Evolutionary conservation across 495 filamentous ascomycete species (phyloP).

Genomic region (Copromyces sp.): DNA sequence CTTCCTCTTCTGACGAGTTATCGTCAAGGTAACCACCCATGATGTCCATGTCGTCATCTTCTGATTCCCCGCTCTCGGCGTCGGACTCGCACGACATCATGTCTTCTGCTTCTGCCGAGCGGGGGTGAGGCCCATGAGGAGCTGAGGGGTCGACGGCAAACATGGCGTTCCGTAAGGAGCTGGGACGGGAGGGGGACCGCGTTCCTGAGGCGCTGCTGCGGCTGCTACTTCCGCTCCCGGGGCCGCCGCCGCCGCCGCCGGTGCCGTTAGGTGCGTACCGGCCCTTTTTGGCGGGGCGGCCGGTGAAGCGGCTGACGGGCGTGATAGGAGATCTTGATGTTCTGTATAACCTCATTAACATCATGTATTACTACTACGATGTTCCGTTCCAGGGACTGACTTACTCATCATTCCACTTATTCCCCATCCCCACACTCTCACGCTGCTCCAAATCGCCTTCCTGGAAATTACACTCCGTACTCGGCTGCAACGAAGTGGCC

Average conservation of each 20-base stretch:
- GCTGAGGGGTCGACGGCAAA: conserved; percentile 2
- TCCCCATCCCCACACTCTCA: conserved; percentile 1
- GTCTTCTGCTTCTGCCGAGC: background rate
- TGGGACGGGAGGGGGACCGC: conserved; percentile 8
- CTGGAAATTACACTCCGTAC: conserved; percentile 7
- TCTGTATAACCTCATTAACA: background rate
- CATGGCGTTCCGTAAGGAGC: conserved; percentile 9
- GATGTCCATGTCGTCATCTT: conserved; percentile 7
- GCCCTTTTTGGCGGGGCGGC: conserved; percentile 4
- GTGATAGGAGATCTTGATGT: conserved; percentile 1
- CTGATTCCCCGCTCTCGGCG: background rate
- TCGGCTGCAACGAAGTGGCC: conserved; percentile 10
- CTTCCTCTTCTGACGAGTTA: conserved; percentile 5
- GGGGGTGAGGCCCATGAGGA: background rate
- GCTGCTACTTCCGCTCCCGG: background rate
- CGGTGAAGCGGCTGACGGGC: conserved; percentile 5
- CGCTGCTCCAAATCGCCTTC: conserved; percentile 10
- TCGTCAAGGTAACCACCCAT: conserved; percentile 5
- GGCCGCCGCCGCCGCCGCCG: background rate
- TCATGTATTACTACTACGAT: background rate
- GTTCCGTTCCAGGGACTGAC: background rate
- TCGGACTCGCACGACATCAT: background rate
- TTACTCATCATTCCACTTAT: conserved; percentile 17
- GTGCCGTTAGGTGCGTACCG: background rate
- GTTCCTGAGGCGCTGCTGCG: background rate